phyloP scores from a whole-genome alignment of 345 rosid genomes.

The Luvunga scandens region DNA sequence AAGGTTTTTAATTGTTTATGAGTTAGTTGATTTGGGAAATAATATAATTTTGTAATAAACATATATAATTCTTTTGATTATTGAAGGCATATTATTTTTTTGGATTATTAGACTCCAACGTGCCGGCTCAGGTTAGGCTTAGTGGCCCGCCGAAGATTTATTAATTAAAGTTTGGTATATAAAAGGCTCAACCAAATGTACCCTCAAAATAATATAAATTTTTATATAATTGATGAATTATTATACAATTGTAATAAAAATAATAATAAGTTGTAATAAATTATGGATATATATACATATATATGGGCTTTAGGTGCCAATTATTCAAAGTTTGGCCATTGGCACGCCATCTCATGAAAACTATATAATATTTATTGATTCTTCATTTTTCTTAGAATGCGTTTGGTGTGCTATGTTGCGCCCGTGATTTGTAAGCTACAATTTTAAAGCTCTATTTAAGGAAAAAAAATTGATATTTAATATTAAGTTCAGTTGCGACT shows the following conservation, averaged over 20 bases:
- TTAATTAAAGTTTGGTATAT: conserved; percentile 28
- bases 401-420: too few species aligned
- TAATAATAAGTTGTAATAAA: too few species aligned
- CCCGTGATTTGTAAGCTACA: too few species aligned
- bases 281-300: too few species aligned
- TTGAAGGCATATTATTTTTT: background rate
- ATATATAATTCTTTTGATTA: background rate
- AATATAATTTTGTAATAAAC: background rate
- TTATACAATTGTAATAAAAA: too few species aligned
- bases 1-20: background rate
- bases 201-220: conserved; percentile 1
- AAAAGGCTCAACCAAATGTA: background rate
- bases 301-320: background rate
- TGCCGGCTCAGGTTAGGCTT: conserved; percentile 15
- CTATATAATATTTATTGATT: background rate
- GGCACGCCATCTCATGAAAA: background rate
- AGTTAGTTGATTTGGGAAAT: background rate
- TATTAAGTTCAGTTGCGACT: too few species aligned
- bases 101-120: conserved; percentile 6
- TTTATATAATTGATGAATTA: background rate
- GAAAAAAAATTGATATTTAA: too few species aligned
- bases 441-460: too few species aligned
- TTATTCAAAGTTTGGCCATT: background rate
- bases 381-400: too few species aligned
- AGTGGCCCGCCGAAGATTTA: conserved; percentile 2